Base-by-base conservation (phyloP, 164 flowering plant species). In the Tetracentron sinense region DNA sequence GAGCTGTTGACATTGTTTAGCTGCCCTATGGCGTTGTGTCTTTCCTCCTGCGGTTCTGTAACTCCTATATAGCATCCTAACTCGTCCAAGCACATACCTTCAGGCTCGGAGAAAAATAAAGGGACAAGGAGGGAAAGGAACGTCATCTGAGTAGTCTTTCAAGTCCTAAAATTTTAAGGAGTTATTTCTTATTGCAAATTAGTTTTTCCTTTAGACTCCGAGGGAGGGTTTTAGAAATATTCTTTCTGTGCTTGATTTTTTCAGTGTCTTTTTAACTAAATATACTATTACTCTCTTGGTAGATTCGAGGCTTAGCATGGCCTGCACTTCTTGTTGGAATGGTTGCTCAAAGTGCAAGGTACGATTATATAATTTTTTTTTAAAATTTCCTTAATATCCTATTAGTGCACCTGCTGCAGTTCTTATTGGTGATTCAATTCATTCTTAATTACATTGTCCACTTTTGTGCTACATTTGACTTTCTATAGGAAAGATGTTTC, bases 311-410 rank as follows among this genome's bases (percentile, higher is more conserved):
- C 51, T 84, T 91, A 52, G 99, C 99, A 63, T 91, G 95, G 97
- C 99, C 99, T 59, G 96, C 96, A 57, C 56, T 91, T 74, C 96
- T 94, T 57, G 73, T 89, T 64, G 99, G 99, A 60, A 79, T 80
- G 90, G 88, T 89, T 73, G 89, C 97, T 72, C 99, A 94, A 75
- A 94, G 99, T 85, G 97, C 97, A 66, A 94, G 98, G 98, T 94
- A 70, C 64, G 58, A 35, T 54, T 42, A 29, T 27, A 3, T 26
- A 26, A 25, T 6, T n/a, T 56, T 27, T 11, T 6, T 16, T 12
- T 33, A n/a, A 33, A n/a, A 25, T 47, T 47, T 44, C 47, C 60
- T 28, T 55, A 22, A 27, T 44, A 26, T 44, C 7, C 28, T 42
- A 27, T 38, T n/a, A n/a, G n/a, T n/a, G n/a, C n/a, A n/a, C n/a